Percentiles rank a stretch among this genome's conserved stretches.
These are phyloP conservation scores for Citrus maxima DNA, from an alignment of 345 rosid species.

Conservation along the genomic window DNA sequence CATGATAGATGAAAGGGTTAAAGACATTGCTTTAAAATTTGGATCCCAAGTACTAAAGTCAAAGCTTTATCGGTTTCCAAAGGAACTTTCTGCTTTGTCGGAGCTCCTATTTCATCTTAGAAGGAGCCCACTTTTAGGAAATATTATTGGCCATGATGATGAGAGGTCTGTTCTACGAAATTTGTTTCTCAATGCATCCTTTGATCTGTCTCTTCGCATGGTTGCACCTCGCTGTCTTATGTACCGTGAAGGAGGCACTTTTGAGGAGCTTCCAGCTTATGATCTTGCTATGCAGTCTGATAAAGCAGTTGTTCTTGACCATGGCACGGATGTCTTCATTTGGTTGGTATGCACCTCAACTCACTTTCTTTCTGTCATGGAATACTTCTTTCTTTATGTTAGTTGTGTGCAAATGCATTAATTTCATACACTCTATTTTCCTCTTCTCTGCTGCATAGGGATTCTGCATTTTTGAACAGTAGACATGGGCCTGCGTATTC, in stretches of 20 bases:
- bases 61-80: constrained; percentile 78
- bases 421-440: neutral
- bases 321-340: constrained; percentile 95
- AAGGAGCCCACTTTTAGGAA: constrained; percentile 91
- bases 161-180: constrained; percentile 87
- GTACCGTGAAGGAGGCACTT: constrained; percentile 97
- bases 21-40: constrained; percentile 74
- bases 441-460: neutral
- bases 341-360: constrained; percentile 71
- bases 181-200: constrained; percentile 86
- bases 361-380: constrained; percentile 2
- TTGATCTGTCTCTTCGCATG: constrained; percentile 93
- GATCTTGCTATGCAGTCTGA: constrained; percentile 96
- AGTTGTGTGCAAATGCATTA: neutral
- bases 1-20: constrained; percentile 87
- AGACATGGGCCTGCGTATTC: neutral
- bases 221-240: constrained; percentile 89
- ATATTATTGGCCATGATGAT: constrained; percentile 96
- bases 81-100: constrained; percentile 72
- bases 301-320: constrained; percentile 95
- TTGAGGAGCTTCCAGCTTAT: constrained; percentile 91
- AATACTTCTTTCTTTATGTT: neutral
- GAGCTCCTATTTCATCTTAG: constrained; percentile 90
- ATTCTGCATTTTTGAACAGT: constrained; percentile 8
- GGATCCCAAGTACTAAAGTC: constrained; percentile 84